Conservation (phyloP, 2,329 filamentous ascomycete species). For the Colletotrichum lini region DNA sequence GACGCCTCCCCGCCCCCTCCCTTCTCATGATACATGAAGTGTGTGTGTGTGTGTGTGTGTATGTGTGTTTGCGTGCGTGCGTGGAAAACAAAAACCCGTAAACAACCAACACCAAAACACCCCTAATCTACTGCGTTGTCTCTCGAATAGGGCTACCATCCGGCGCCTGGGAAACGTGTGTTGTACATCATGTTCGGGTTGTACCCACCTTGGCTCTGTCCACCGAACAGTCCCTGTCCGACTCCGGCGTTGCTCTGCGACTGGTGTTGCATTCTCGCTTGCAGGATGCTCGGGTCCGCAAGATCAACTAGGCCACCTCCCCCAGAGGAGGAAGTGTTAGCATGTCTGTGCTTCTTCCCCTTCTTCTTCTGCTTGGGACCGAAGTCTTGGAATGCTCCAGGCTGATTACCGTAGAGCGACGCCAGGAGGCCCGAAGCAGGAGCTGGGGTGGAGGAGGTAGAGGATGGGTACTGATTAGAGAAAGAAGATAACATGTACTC, state of each 20-base stretch:
- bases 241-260: conserved; percentile 85
- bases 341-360: conserved; percentile 99
- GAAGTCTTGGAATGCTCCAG: conserved; percentile 90
- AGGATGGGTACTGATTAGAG: conserved; percentile 87
- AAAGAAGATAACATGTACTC: conserved; percentile 97
- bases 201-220: conserved; percentile 96
- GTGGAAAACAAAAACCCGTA: conserved; percentile 34
- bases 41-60: conserved; percentile 33
- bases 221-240: conserved; percentile 91
- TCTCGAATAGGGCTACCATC: conserved; percentile 42
- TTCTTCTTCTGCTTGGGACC: conserved; percentile 99
- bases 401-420: conserved; percentile 90
- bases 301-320: conserved; percentile 99
- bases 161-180: conserved; percentile 43
- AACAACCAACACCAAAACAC: conserved; percentile 32
- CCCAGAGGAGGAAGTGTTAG: conserved; percentile 99
- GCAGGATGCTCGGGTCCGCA: conserved; percentile 99
- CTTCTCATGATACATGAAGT: conserved; percentile 44
- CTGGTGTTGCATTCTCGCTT: conserved; percentile 95
- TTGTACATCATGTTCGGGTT: conserved; percentile 88
- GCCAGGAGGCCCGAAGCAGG: conserved; percentile 91
- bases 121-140: conserved; percentile 32
- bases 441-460: conserved; percentile 85
- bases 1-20: conserved; percentile 36
- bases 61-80: conserved; percentile 23